Conservation (phyloP, 148 eudicot species). For the Silene uniflora region DNA sequence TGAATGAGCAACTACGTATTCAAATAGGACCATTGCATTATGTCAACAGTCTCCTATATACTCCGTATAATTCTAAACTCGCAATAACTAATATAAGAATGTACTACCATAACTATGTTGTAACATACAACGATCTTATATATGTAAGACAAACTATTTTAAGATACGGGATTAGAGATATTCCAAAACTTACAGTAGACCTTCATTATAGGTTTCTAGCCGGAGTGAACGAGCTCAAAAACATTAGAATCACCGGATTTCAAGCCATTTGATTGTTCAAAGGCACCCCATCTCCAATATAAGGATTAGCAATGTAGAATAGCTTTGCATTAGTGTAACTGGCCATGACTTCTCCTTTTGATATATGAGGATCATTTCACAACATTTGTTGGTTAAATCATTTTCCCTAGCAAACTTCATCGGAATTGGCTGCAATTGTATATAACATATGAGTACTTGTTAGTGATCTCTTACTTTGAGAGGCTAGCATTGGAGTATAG, state of each 20-base stretch:
- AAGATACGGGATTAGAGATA: no score
- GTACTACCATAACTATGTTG: no score
- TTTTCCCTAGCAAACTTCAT: slow-evolving; percentile 9
- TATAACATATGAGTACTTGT: no score
- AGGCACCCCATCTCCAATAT: not conserved
- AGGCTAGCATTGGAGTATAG: no score
- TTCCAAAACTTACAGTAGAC: not conserved
- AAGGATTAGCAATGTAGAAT: not conserved
- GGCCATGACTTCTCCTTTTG: not conserved
- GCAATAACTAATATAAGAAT: no score
- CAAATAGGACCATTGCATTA: no score
- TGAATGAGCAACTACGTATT: no score
- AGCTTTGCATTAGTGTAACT: not conserved
- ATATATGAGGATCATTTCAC: not conserved
- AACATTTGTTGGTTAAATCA: not conserved
- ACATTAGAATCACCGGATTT: slow-evolving; percentile 13
- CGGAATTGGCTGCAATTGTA: slow-evolving; percentile 5
- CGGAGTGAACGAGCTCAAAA: slow-evolving; percentile 19
- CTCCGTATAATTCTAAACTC: no score
- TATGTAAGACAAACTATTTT: no score
- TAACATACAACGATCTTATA: no score
- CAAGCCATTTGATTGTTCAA: not conserved
- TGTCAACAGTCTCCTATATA: no score
- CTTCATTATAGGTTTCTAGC: not conserved
- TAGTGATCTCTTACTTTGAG: no score